phyloP scores from a whole-genome alignment of 106 monocot species.

The Dendrobium chrysotoxum region DNA sequence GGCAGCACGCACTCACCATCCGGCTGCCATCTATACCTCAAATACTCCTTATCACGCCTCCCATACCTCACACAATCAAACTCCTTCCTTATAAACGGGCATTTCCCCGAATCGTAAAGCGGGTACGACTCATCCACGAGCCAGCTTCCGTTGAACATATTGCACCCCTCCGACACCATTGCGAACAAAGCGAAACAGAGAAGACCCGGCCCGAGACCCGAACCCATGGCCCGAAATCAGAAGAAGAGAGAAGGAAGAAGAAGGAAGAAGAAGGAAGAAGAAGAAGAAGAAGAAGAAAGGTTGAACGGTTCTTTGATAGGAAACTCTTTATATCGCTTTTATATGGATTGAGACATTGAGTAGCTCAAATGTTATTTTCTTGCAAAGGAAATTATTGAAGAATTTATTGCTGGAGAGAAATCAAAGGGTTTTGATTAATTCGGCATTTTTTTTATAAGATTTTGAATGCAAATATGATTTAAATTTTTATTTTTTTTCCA shows the following conservation, averaged over 20 bases:
- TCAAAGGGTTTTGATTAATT: background rate
- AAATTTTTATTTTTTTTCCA: too few species aligned
- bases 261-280: background rate
- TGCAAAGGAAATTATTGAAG: background rate
- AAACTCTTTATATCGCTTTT: background rate
- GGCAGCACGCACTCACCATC: conserved; percentile 2
- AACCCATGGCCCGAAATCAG: background rate
- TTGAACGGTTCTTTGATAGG: background rate
- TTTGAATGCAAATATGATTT: too few species aligned
- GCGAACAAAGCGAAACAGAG: background rate
- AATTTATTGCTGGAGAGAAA: background rate
- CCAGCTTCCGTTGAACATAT: conserved; percentile 60
- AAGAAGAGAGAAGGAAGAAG: too few species aligned
- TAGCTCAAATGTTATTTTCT: background rate
- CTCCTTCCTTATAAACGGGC: conserved; percentile 55
- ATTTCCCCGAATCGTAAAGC: conserved; percentile 48
- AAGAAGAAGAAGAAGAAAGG: background rate
- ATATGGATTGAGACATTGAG: background rate
- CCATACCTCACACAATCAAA: conserved; percentile 70
- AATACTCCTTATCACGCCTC: conserved; percentile 51
- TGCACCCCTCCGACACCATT: conserved; percentile 12
- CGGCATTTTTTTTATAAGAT: too few species aligned
- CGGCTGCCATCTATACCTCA: conserved; percentile 70
- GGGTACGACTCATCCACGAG: conserved; percentile 62
- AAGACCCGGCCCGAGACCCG: conserved; percentile 2